These are phyloP conservation scores for Lichina pygmaea DNA, from an alignment of 495 filamentous ascomycete species.

Conservation along the genomic window DNA sequence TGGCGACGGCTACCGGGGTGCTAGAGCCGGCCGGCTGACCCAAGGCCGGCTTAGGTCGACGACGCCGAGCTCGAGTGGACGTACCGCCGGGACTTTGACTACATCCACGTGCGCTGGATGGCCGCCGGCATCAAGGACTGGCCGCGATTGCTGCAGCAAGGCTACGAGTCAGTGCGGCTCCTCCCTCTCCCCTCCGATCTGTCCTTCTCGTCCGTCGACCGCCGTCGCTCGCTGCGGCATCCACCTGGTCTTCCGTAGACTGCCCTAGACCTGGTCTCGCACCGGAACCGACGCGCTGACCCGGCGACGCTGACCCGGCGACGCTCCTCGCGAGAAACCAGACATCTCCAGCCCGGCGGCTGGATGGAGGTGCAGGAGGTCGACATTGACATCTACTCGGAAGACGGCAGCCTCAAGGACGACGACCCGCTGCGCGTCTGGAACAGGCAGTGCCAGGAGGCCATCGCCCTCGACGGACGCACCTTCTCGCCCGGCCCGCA, in stretches of 20 bases:
- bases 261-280: too few relatives aligned
- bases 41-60: neutral
- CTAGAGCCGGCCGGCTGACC: too few relatives aligned
- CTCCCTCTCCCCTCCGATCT: too few relatives aligned
- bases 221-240: too few relatives aligned
- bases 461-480: slow-evolving; percentile 13
- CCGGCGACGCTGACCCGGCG: too few relatives aligned
- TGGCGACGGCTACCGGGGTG: too few relatives aligned
- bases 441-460: slow-evolving; percentile 13
- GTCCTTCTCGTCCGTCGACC: too few relatives aligned
- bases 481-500: slow-evolving; percentile 14
- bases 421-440: slow-evolving; percentile 10
- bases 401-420: slow-evolving; percentile 22
- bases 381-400: slow-evolving; percentile 21
- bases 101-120: slow-evolving; percentile 32
- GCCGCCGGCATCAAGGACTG: slow-evolving; percentile 32
- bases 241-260: too few relatives aligned
- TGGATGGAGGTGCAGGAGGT: slow-evolving; percentile 32
- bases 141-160: slow-evolving; percentile 21
- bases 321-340: neutral
- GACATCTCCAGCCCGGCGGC: slow-evolving; percentile 27
- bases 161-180: slow-evolving; percentile 10
- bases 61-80: slow-evolving; percentile 1
- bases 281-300: too few relatives aligned
- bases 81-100: slow-evolving; percentile 39